A percentile compares a stretch with the other conserved stretches of the same genome.
Evolutionary conservation across 2,329 filamentous ascomycete species (phyloP).

Genomic region (Calonectria honghensis): DNA sequence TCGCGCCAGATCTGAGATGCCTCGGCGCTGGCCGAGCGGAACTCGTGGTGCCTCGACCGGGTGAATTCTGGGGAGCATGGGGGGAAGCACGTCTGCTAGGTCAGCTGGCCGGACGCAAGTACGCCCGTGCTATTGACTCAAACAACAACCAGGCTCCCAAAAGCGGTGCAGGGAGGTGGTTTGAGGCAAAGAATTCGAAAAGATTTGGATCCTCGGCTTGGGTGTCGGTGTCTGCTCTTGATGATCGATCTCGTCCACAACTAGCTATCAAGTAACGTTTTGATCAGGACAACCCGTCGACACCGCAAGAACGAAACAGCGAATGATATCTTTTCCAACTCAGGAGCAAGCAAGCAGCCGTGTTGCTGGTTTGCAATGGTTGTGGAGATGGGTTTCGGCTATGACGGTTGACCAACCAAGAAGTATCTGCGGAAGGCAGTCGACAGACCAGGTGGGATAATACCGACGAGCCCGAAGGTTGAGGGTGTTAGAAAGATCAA

Average conservation of each 20-base stretch:
- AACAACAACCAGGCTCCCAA: constrained; percentile 35
- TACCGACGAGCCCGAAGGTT: constrained; percentile 37
- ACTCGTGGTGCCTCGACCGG: constrained; percentile 65
- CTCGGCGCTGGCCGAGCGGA: constrained; percentile 76
- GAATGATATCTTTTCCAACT: constrained; percentile 32
- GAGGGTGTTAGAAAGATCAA: constrained; percentile 38
- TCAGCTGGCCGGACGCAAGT: constrained; percentile 47
- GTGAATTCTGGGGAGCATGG: constrained; percentile 72
- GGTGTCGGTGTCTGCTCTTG: constrained; percentile 34
- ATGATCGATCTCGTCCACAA: constrained; percentile 23
- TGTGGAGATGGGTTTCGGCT: constrained; percentile 40
- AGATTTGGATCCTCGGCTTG: constrained; percentile 30
- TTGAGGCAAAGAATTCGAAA: constrained; percentile 30
- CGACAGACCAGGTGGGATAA: constrained; percentile 45
- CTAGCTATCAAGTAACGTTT: constrained; percentile 19
- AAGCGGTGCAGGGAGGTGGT: constrained; percentile 21
- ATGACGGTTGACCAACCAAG: constrained; percentile 48
- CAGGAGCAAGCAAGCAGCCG: constrained; percentile 35
- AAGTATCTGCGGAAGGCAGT: constrained; percentile 49
- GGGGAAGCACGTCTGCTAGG: constrained; percentile 59
- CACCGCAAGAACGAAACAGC: constrained; percentile 24
- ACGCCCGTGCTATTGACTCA: constrained; percentile 42
- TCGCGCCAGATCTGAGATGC: constrained; percentile 72
- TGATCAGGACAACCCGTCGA: constrained; percentile 8
- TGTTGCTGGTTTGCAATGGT: constrained; percentile 38